Conservation (phyloP, 2,329 filamentous ascomycete genomes). For the Cladophialophora immunda region DNA sequence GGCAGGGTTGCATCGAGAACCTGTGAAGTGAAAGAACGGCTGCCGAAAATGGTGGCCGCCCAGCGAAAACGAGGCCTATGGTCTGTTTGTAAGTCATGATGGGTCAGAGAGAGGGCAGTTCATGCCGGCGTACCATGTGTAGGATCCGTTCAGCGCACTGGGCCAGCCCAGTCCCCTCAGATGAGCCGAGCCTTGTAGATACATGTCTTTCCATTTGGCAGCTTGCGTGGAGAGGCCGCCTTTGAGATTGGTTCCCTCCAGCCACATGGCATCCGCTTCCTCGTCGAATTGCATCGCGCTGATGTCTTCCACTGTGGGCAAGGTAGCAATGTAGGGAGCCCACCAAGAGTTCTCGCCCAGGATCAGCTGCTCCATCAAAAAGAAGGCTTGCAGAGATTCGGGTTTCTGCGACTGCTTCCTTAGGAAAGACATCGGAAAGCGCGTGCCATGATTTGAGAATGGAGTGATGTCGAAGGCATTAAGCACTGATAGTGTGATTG, state of each 20-base stretch:
- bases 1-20: constrained; percentile 48
- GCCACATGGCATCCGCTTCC: constrained; percentile 64
- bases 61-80: constrained; percentile 56
- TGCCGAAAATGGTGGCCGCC: constrained; percentile 56
- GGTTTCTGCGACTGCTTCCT: constrained; percentile 12
- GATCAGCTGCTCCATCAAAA: constrained; percentile 74
- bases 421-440: constrained; percentile 40
- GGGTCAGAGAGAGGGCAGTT: constrained; percentile 14
- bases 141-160: constrained; percentile 42
- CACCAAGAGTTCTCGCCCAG: constrained; percentile 68
- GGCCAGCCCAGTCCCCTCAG: constrained; percentile 47
- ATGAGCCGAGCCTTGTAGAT: constrained; percentile 45
- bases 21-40: constrained; percentile 55
- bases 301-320: constrained; percentile 71
- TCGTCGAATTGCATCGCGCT: constrained; percentile 71
- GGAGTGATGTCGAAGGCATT: constrained; percentile 40
- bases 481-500: constrained; percentile 38
- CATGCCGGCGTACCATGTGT: constrained; percentile 48
- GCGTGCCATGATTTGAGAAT: constrained; percentile 39
- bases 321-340: constrained; percentile 71
- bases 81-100: not conserved
- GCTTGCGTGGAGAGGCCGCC: constrained; percentile 44
- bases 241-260: constrained; percentile 47
- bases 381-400: constrained; percentile 57
- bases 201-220: constrained; percentile 49